Base-by-base conservation (phyloP, 306 rosid genomes). In the Vicia faba region DNA sequence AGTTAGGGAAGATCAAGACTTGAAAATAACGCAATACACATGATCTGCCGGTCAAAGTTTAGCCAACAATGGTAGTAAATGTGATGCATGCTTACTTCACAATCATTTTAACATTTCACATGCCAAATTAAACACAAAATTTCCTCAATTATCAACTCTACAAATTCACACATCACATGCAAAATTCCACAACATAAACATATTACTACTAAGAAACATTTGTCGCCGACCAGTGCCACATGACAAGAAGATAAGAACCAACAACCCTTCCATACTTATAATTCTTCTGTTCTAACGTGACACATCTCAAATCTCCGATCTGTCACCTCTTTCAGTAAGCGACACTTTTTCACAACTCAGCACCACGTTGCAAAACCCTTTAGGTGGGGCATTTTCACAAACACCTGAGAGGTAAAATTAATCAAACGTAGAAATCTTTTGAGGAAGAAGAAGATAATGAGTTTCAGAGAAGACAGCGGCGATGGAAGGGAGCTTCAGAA, bases 401-500 rank as follows among this genome's bases (percentile, higher is more conserved):
- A 62, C 68, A 41, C 68, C 53, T 61, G 6, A 4, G 1, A 33
- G 26, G 0, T 16, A 35, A 23, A 53, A 19, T 9, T 19, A 20
- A 51, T 4, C 4, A n/a, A 15, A 35, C 28, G 40, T 60, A 11
- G 26, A 60, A 16, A n/a, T 31, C 13, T 33, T 18, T 61, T 7
- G 41, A 1, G 1, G 25, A 31, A 4, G 66, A 33, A 58, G 31
- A n/a, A 23, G 12, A 54, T 1, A 2, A 62, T 62, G 68, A 62
- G 68, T 62, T 62, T 41, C 68, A 62, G 68, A 26, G 68, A 40
- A 40, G 96, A 87, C 0, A 43, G 44, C 0, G 89, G 81, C 2
- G 86, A 84, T 25, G 88, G 68, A 1, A 79, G 80, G 66, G 92
- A 83, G n/a, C 92, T 84, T 65, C 75, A 79, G 78, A 87, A 87